Base-by-base conservation (phyloP, 2,329 filamentous ascomycete species). In the Fonsecaea multimorphosa region DNA sequence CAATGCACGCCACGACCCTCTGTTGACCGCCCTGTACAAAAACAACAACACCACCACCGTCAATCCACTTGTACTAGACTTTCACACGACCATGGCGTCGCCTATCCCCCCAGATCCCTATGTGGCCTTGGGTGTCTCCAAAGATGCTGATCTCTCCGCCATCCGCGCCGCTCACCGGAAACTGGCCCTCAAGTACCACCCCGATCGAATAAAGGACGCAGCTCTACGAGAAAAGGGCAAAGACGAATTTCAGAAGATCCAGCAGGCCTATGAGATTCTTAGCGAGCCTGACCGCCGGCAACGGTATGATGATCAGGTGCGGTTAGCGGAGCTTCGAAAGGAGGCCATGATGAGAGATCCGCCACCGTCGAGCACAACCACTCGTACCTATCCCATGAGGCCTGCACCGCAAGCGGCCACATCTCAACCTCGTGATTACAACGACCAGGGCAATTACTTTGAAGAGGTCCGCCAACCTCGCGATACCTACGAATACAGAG, bases 211-310 rank as follows among this genome's bases (percentile, higher is more conserved):
- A 68, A 89, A 92, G 71, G 87, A 96, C 73, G 87, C 89, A 60
- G 82, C 87, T 16, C 82, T 91, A 73, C 96, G 95, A 79, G 87
- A 87, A 65, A 82, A 87, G 72, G 96, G 93, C 77, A 88, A 91
- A 72, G 89, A 92, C 72, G 89, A 96, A 78, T 99, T 98, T 74
- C 93, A 97, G 78, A 89, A 88, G 76, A 91, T 98, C 36, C 93
- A 97, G 77, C 87, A 93, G 73, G 93, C 95, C 58, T 99, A 97
- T 79, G 95, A 98, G 78, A 83, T 95, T 32, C 86, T 99, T 67
- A 91, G 87, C 74, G 89, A 97, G 75, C 90, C 94, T 31, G 83
- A 81, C 6, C 87, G 89, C 75, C 84, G 92, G 66, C 79, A 82
- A 65, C 87, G 88, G 71, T 97, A 97, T 77, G 92, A 98, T 78